phyloP scores from a whole-genome alignment of 2,329 filamentous ascomycete species.

The Pseudopithomyces maydicus region DNA sequence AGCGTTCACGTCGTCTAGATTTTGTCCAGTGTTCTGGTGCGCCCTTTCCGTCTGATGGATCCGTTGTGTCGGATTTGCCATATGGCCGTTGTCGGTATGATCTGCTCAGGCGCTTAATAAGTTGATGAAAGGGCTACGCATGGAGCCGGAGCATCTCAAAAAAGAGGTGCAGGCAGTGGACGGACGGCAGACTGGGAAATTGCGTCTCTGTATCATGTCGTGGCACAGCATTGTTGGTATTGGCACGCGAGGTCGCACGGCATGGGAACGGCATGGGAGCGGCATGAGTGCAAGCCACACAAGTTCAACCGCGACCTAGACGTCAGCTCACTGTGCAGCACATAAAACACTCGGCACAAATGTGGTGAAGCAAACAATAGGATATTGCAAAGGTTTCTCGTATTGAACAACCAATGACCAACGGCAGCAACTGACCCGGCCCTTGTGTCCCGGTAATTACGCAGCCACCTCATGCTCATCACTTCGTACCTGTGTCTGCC shows the following conservation, averaged over 20 bases:
- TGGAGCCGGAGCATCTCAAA: background rate
- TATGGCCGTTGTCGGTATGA: no score
- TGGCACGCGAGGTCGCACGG: conserved; percentile 5
- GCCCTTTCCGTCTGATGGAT: no score
- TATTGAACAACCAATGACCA: background rate
- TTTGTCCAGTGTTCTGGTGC: no score
- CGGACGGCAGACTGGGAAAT: background rate
- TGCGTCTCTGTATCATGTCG: background rate
- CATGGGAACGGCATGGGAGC: background rate
- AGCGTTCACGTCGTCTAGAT: no score
- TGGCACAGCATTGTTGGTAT: background rate
- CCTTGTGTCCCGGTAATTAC: background rate
- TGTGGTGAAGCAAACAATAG: background rate
- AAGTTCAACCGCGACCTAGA: background rate
- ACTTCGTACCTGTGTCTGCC: background rate
- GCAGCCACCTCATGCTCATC: background rate
- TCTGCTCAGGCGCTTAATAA: no score
- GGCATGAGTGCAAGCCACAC: conserved; percentile 4
- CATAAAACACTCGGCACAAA: background rate
- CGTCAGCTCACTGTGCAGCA: background rate
- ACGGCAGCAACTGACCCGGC: background rate
- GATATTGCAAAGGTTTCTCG: background rate
- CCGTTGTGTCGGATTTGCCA: no score
- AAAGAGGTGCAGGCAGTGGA: no score
- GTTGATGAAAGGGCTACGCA: background rate